phyloP scores from a whole-genome alignment of 164 flowering plant species.

The Liriodendron chinense region DNA sequence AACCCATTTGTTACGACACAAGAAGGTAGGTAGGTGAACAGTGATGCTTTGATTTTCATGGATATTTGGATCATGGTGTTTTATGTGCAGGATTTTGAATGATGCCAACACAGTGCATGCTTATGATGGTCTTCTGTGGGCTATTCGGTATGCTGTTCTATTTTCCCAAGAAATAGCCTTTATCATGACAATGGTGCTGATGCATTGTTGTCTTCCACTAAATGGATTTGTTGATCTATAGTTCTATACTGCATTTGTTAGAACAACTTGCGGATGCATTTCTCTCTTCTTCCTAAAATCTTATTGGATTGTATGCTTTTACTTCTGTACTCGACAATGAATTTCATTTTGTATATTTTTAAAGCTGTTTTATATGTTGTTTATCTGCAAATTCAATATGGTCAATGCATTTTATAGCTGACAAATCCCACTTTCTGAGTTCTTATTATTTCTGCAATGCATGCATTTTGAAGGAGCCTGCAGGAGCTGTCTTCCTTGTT shows the following conservation, averaged over 20 bases:
- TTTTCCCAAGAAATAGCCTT: background rate
- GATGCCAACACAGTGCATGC: slow-evolving; percentile 65
- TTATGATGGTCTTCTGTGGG: slow-evolving; percentile 87
- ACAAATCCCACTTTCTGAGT: background rate
- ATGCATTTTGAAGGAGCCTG: slow-evolving; percentile 57
- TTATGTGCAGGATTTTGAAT: slow-evolving; percentile 56
- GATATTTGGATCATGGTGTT: slow-evolving; percentile 1
- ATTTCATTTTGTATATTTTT: background rate
- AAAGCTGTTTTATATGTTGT: background rate
- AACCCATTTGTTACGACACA: background rate
- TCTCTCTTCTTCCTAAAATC: background rate
- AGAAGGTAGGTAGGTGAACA: background rate
- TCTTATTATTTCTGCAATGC: slow-evolving; percentile 5
- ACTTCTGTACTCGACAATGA: background rate
- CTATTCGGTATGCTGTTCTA: slow-evolving; percentile 55
- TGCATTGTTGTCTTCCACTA: background rate
- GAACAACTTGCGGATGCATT: too few relatives aligned
- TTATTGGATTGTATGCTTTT: background rate
- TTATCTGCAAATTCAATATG: background rate
- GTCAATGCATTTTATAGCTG: background rate
- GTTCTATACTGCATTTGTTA: too few relatives aligned
- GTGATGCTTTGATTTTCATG: background rate
- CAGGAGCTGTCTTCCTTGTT: slow-evolving; percentile 52
- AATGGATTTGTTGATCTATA: too few relatives aligned
- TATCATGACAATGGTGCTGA: background rate